A percentile compares a stretch with the other conserved stretches of the same genome.
Conservation (phyloP, 495 filamentous ascomycete species). For the Emericellopsis terricola region DNA sequence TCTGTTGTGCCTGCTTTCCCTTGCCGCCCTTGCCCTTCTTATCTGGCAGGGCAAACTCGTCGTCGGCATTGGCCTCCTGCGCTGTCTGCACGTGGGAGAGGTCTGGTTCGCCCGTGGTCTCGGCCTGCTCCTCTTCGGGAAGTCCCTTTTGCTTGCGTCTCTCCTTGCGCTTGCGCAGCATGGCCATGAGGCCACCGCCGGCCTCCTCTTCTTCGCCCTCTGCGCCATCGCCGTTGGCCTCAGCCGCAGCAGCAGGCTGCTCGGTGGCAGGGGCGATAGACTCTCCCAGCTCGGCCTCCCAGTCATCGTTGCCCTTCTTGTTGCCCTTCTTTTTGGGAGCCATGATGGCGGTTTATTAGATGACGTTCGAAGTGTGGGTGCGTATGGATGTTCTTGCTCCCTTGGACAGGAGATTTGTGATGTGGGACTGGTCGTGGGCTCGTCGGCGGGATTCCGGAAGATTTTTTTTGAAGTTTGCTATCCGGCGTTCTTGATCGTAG, state of each 20-base stretch:
- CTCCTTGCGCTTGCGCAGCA: conserved; percentile 72
- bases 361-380: too few relatives aligned
- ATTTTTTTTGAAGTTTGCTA: too few relatives aligned
- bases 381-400: too few relatives aligned
- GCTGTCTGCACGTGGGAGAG: conserved; percentile 40
- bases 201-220: conserved; percentile 33
- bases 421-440: too few relatives aligned
- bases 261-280: conserved; percentile 33
- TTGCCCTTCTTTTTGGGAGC: conserved; percentile 87
- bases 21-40: conserved; percentile 95
- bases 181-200: conserved; percentile 59
- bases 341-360: conserved; percentile 33
- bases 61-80: conserved; percentile 68
- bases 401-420: too few relatives aligned
- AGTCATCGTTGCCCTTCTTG: conserved; percentile 79
- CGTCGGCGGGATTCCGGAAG: too few relatives aligned
- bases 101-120: conserved; percentile 53
- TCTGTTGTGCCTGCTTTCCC: conserved; percentile 51
- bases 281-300: conserved; percentile 93
- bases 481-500: too few relatives aligned
- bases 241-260: conserved; percentile 14
- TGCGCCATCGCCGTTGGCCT: conserved; percentile 18
- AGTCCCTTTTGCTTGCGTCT: conserved; percentile 91
- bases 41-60: conserved; percentile 67
- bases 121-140: conserved; percentile 35